Percentiles rank a stretch among this genome's conserved stretches.
Conservation (phyloP, 805 yeast genomes). For the Ogataea zsoltii region DNA sequence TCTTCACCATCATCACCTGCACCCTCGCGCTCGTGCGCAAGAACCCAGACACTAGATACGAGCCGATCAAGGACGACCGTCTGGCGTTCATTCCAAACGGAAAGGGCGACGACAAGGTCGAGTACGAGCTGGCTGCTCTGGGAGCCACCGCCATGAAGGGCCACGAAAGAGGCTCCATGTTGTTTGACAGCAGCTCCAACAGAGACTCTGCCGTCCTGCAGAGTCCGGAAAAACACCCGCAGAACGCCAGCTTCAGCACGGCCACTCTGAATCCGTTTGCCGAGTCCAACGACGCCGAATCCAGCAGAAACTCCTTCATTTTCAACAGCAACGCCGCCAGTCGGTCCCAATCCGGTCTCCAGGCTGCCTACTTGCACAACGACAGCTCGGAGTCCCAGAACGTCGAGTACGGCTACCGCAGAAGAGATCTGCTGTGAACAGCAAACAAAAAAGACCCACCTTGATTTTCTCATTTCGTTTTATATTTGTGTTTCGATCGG, state of each 20-base stretch:
- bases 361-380: constrained; percentile 5
- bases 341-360: constrained; percentile 11
- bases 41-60: constrained; percentile 94
- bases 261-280: constrained; percentile 23
- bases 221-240: constrained; percentile 25
- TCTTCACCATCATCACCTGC: constrained; percentile 88
- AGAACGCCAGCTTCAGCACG: constrained; percentile 15
- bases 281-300: constrained; percentile 16
- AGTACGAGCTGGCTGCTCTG: constrained; percentile 68
- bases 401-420: constrained; percentile 12
- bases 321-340: constrained; percentile 15
- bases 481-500: neutral
- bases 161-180: constrained; percentile 45
- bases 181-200: constrained; percentile 26
- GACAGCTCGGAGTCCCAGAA: constrained; percentile 5
- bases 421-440: constrained; percentile 17
- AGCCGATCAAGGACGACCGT: constrained; percentile 95
- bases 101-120: constrained; percentile 41
- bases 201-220: constrained; percentile 28
- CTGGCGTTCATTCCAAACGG: constrained; percentile 81
- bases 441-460: neutral
- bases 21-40: constrained; percentile 77
- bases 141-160: constrained; percentile 72
- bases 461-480: neutral
- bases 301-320: constrained; percentile 21